Evolutionary conservation across 768 basidiomycete species (phyloP).

Genomic region (Rhodotorula graminis): DNA sequence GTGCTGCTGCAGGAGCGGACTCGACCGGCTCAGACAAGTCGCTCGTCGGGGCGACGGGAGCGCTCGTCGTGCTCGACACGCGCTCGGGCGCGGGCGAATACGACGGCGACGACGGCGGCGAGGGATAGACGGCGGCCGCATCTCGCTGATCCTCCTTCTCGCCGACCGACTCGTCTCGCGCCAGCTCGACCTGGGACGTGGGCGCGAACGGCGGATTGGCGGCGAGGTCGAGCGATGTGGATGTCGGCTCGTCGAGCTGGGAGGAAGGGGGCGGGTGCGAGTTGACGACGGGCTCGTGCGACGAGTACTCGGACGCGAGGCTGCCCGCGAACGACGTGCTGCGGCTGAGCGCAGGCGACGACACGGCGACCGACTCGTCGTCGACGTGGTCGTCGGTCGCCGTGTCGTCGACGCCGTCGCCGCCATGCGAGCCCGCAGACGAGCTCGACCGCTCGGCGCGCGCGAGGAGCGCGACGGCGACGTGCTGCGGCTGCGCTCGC

Average conservation of each 20-base stretch:
- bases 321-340: not conserved
- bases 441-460: not conserved
- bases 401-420: not conserved
- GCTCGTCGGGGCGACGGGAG: no score
- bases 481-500: no score
- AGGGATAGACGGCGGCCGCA: constrained; percentile 3
- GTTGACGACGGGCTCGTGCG: not conserved
- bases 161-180: not conserved
- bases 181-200: not conserved
- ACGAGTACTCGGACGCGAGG: not conserved
- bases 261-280: no score
- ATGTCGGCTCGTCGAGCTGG: no score
- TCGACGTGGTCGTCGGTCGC: not conserved
- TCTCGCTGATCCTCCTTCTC: not conserved
- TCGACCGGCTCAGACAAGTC: no score
- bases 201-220: not conserved
- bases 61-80: not conserved
- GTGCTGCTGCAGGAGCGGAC: not conserved
- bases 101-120: constrained; percentile 10
- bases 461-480: not conserved
- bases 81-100: not conserved
- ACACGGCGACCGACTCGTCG: no score
- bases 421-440: not conserved
- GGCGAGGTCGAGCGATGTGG: not conserved
- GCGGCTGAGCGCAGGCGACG: not conserved